These are phyloP conservation scores for Solanum bulbocastanum DNA, from an alignment of 257 asterid species.

Conservation along the genomic window DNA sequence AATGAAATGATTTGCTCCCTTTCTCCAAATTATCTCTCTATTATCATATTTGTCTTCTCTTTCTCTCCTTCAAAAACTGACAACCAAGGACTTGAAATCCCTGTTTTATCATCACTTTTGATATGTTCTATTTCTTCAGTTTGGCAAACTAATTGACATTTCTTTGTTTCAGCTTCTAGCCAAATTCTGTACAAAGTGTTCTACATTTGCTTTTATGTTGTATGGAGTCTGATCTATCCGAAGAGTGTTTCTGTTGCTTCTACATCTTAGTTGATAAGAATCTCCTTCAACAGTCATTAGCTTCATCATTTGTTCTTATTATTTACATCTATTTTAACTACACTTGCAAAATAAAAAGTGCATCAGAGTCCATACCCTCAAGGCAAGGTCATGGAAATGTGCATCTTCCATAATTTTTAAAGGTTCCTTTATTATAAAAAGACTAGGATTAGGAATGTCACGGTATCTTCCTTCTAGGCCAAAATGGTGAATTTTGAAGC, in stretches of 20 bases:
- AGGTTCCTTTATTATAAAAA: background rate
- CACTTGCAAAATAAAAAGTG: background rate
- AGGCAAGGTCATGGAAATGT: background rate
- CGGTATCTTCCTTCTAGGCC: too few relatives aligned
- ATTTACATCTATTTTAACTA: background rate
- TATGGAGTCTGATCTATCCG: background rate
- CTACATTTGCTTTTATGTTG: background rate
- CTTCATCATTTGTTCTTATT: background rate
- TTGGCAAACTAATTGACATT: too few relatives aligned
- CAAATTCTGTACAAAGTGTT: background rate
- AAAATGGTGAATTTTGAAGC: too few relatives aligned
- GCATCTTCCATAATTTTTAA: background rate
- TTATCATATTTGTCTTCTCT: too few relatives aligned
- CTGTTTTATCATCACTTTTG: too few relatives aligned
- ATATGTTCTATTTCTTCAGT: too few relatives aligned
- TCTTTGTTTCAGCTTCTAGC: background rate
- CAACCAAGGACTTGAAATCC: too few relatives aligned
- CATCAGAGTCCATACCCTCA: background rate
- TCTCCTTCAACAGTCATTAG: background rate
- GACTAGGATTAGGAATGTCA: background rate
- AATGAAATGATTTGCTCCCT: too few relatives aligned
- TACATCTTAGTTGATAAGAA: too few relatives aligned
- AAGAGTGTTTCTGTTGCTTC: background rate
- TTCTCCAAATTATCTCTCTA: too few relatives aligned
- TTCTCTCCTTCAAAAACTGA: too few relatives aligned